Evolutionary conservation across 345 rosid genomes (phyloP).

Genomic region (Anacardium occidentale): DNA sequence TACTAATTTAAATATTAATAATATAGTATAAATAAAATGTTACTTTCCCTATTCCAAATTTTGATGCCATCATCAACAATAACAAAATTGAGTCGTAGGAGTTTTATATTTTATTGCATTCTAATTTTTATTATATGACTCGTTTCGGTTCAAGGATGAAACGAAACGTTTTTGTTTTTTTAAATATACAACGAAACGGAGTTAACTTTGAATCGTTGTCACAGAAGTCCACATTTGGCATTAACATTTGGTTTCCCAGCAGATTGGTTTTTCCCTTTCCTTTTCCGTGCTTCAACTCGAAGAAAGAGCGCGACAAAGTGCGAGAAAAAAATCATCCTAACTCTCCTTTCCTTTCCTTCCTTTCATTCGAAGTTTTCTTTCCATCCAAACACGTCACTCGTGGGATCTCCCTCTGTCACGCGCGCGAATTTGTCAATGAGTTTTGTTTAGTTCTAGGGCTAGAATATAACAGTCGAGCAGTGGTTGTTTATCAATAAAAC

Average conservation of each 20-base stretch:
- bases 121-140: too few relatives aligned
- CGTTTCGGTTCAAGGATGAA: too few relatives aligned
- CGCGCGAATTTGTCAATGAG: neutral
- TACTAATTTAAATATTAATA: too few relatives aligned
- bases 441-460: slow-evolving; percentile 5
- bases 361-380: neutral
- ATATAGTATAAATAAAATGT: too few relatives aligned
- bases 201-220: neutral
- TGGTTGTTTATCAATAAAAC: slow-evolving; percentile 13
- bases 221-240: neutral
- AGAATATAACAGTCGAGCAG: neutral
- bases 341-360: neutral
- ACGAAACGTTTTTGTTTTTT: too few relatives aligned
- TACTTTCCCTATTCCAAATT: too few relatives aligned
- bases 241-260: neutral
- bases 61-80: too few relatives aligned
- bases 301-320: slow-evolving; percentile 1
- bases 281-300: neutral
- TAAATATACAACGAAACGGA: neutral
- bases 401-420: too few relatives aligned
- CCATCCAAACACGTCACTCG: slow-evolving; percentile 12
- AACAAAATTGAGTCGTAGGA: too few relatives aligned
- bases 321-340: slow-evolving; percentile 5
- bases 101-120: too few relatives aligned
- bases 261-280: neutral